Base-by-base conservation (phyloP, 164 flowering plant genomes). In the Nelumbo lutea region DNA sequence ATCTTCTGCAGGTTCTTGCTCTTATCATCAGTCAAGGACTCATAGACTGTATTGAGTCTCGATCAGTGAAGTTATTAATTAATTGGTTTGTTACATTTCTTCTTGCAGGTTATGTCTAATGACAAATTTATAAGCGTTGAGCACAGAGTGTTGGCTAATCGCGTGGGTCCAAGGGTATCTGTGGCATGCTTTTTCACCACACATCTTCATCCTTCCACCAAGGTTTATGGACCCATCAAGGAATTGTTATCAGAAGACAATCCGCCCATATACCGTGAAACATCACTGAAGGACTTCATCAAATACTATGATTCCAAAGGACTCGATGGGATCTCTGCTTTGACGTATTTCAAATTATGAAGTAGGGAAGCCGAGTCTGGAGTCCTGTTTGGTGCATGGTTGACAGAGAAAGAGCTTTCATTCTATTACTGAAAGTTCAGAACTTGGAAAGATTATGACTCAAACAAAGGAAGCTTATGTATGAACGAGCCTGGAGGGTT, bases 1-100 rank as follows among this genome's bases (percentile, higher is more conserved):
- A 83, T 67, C 78, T 85, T 64, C 70, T 84, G 0, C 84, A 83
- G 82, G 86, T 64, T 5, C 5, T 1, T 50, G 10, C 46, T 43
- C 51, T 47, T 47, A 5, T 47, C 51, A 27, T 27, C 27, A 27
- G 27, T 27, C 27, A 27, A 27, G 27, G 27, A 27, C 27, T 27
- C 27, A 27, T 27, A 50, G 53, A 50, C 53, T 13, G 11, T 50
- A 50, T 50, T 50, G 53, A 13, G 8, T 50, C 53, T 50, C 11
- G 8, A 50, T 3, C 53, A 50, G 53, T 27, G 27, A 27, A 27
- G 27, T 27, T 0, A 27, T 27, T 27, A 50, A 50, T 6, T 13
- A 50, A 50, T 50, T 9, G 53, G 53, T 50, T 50, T 13, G 53
- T 50, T 2, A 3, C 15, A 59, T 43, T 5, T 39, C 6, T 59